These are phyloP conservation scores for Blastobotrys peoriensis DNA, from an alignment of 805 yeast genomes.

Conservation along the genomic window DNA sequence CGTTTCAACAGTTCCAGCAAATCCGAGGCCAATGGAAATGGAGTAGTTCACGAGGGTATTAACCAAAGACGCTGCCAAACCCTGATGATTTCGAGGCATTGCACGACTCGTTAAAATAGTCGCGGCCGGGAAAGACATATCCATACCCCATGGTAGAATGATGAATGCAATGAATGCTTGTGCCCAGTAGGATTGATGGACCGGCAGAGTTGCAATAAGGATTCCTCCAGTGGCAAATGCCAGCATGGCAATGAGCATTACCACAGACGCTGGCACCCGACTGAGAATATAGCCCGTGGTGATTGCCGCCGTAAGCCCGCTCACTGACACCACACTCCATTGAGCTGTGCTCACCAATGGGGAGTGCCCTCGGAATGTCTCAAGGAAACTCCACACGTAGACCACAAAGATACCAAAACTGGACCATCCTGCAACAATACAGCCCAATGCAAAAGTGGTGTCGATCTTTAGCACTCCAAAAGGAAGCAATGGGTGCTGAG, in stretches of 20 bases:
- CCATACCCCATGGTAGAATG: slow-evolving; percentile 68
- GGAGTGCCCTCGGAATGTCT: slow-evolving; percentile 45
- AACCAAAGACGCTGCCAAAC: slow-evolving; percentile 70
- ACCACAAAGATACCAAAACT: slow-evolving; percentile 71
- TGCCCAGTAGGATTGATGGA: slow-evolving; percentile 53
- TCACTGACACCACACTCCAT: slow-evolving; percentile 41
- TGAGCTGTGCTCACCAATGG: slow-evolving; percentile 44
- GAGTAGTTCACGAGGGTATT: slow-evolving; percentile 69
- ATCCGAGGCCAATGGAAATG: slow-evolving; percentile 61
- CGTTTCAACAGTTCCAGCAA: slow-evolving; percentile 63
- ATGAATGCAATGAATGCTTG: slow-evolving; percentile 51
- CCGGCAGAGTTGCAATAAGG: slow-evolving; percentile 51
- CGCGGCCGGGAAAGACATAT: slow-evolving; percentile 69
- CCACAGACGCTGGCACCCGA: slow-evolving; percentile 42
- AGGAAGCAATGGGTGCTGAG: slow-evolving; percentile 52
- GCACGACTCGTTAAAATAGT: slow-evolving; percentile 55
- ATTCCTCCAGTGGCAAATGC: slow-evolving; percentile 52
- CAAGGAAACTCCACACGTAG: slow-evolving; percentile 49
- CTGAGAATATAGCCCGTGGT: slow-evolving; percentile 44
- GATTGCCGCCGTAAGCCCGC: slow-evolving; percentile 53
- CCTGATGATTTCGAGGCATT: slow-evolving; percentile 61
- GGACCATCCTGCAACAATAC: slow-evolving; percentile 69
- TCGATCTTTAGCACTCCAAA: slow-evolving; percentile 39
- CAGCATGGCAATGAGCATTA: slow-evolving; percentile 46
- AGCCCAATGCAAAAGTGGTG: slow-evolving; percentile 43